A percentile compares a stretch with the other conserved stretches of the same genome.
phyloP scores from a whole-genome alignment of 148 eudicot species.

The Arctostaphylos glauca region DNA sequence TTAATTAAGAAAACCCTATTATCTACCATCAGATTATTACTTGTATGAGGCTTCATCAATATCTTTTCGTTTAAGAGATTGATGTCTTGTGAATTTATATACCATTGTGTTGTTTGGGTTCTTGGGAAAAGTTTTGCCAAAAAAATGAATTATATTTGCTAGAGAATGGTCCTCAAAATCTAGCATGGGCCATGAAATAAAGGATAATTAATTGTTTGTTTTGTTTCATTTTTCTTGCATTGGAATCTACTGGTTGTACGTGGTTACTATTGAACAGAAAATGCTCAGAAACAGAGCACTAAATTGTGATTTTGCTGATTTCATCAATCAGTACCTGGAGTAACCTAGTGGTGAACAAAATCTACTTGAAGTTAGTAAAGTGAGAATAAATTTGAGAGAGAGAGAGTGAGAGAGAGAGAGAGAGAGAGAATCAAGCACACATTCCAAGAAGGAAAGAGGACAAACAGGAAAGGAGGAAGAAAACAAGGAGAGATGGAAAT shows the following conservation, averaged over 20 bases:
- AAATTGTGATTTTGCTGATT: not conserved
- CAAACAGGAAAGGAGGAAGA: slow-evolving; percentile 40
- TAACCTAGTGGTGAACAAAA: not conserved
- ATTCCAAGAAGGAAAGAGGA: slow-evolving; percentile 53
- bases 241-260: slow-evolving; percentile 15
- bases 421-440: slow-evolving; percentile 46
- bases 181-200: slow-evolving; percentile 8
- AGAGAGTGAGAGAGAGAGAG: not conserved
- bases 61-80: not conserved
- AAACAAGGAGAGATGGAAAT: slow-evolving; percentile 42
- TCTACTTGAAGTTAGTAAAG: slow-evolving; percentile 5
- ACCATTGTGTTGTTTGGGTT: not conserved
- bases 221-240: not conserved
- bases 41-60: not conserved
- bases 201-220: not conserved
- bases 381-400: not conserved
- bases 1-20: not conserved
- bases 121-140: not conserved
- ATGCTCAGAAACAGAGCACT: not conserved
- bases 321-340: not conserved
- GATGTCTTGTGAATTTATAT: not conserved
- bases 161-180: not conserved
- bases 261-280: not conserved
- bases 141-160: not conserved
- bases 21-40: not conserved